phyloP scores from a whole-genome alignment of 208 protist genomes.

The Herpetomonas samuelpessoai region DNA sequence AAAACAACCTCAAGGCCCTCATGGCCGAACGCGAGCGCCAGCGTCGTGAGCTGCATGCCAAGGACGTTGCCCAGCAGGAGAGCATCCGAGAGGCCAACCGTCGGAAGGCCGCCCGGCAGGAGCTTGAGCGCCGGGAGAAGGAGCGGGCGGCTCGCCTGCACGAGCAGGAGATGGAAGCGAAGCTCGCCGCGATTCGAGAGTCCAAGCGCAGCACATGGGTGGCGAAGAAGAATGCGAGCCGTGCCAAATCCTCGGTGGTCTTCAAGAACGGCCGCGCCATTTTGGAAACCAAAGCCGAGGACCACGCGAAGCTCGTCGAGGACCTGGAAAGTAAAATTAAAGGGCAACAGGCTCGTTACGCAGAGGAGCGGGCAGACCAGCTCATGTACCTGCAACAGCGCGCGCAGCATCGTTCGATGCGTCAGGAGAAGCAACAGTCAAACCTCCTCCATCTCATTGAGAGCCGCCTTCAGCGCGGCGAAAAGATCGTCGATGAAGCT shows the following conservation, averaged over 20 bases:
- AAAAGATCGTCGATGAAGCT: slow-evolving; percentile 50
- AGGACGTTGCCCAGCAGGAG: slow-evolving; percentile 30
- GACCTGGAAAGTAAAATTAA: slow-evolving; percentile 53
- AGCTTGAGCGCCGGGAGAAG: slow-evolving; percentile 25
- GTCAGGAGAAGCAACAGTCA: slow-evolving; percentile 42
- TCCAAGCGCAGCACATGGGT: slow-evolving; percentile 29
- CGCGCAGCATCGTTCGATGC: slow-evolving; percentile 18
- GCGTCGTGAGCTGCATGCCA: slow-evolving; percentile 46
- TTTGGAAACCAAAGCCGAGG: slow-evolving; percentile 29
- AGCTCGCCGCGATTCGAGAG: slow-evolving; percentile 41
- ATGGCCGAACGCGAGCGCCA: slow-evolving; percentile 37
- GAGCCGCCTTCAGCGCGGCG: slow-evolving; percentile 39
- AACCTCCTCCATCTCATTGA: slow-evolving; percentile 51
- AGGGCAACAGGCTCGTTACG: slow-evolving; percentile 54
- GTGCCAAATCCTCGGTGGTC: slow-evolving; percentile 36
- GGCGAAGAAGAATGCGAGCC: slow-evolving; percentile 30
- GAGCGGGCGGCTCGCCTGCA: slow-evolving; percentile 23
- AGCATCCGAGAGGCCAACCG: slow-evolving; percentile 28
- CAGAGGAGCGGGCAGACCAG: slow-evolving; percentile 41
- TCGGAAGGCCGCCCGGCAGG: slow-evolving; percentile 23
- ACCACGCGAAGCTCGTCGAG: slow-evolving; percentile 43
- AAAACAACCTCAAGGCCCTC: slow-evolving; percentile 35
- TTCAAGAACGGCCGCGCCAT: slow-evolving; percentile 43
- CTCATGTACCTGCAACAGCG: slow-evolving; percentile 47
- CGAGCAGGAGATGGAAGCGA: slow-evolving; percentile 41